Conservation (phyloP, 1,284 basidiomycete genomes). For the Sphaerobolus stellatus region DNA sequence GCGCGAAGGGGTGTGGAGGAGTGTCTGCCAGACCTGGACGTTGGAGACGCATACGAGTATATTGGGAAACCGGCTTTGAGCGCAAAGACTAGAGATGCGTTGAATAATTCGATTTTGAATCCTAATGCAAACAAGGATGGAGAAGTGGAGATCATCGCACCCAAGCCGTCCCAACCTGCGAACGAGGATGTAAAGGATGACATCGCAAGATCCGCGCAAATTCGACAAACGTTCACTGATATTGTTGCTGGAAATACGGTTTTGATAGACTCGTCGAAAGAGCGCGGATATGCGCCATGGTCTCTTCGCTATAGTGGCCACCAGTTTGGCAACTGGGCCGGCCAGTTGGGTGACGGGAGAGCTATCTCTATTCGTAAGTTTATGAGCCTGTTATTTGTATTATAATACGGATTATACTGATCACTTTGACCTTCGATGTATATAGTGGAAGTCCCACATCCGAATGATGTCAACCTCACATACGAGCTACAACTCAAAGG, state of each 20-base stretch:
- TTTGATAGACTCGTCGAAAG: slow-evolving; percentile 46
- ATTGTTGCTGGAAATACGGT: slow-evolving; percentile 78
- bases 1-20: slow-evolving; percentile 66
- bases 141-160: slow-evolving; percentile 27
- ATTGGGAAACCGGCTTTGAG: slow-evolving; percentile 57
- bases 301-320: slow-evolving; percentile 86
- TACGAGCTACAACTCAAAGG: slow-evolving; percentile 95
- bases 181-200: too few species aligned
- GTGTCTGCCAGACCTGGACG: slow-evolving; percentile 82
- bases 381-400: not conserved
- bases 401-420: not conserved
- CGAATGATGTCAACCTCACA: slow-evolving; percentile 50
- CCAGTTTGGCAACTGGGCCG: slow-evolving; percentile 93
- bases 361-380: slow-evolving; percentile 81
- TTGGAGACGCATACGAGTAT: slow-evolving; percentile 75
- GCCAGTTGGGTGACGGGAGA: slow-evolving; percentile 95
- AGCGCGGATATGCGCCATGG: slow-evolving; percentile 78
- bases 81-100: slow-evolving; percentile 9
- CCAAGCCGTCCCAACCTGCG: slow-evolving; percentile 6
- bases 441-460: slow-evolving; percentile 74
- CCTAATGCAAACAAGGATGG: slow-evolving; percentile 35
- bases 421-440: slow-evolving; percentile 5
- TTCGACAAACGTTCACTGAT: slow-evolving; percentile 66
- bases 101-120: too few species aligned
- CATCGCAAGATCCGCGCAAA: slow-evolving; percentile 40